Conservation (phyloP, 495 filamentous ascomycete genomes). For the Letharia columbiana region DNA sequence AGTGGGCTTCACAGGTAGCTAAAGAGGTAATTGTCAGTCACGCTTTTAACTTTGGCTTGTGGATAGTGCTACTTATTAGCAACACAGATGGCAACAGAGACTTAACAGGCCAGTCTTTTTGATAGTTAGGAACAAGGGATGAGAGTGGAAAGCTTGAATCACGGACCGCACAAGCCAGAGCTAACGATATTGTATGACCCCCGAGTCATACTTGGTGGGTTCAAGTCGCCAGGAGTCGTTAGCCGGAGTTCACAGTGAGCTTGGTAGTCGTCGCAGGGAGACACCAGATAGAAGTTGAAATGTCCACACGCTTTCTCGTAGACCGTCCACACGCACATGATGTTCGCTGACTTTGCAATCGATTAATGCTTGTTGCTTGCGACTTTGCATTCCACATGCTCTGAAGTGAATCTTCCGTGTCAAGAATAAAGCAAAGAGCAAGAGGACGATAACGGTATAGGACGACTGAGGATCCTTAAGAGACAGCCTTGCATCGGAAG, state of each 20-base stretch:
- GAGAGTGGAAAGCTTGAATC: not conserved
- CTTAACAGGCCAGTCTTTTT: not conserved
- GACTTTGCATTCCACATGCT: no score
- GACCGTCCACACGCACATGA: not conserved
- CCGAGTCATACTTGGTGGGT: not conserved
- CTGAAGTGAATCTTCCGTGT: not conserved
- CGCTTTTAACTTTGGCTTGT: not conserved
- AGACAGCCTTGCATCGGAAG: not conserved
- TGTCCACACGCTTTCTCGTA: not conserved
- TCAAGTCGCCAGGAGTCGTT: not conserved
- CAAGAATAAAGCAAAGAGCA: not conserved
- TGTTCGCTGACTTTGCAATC: not conserved
- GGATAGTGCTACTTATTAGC: not conserved
- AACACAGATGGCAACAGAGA: not conserved
- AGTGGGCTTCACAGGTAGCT: not conserved
- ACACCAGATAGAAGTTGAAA: not conserved
- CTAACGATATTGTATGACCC: no score
- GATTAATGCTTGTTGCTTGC: not conserved
- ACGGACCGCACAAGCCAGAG: not conserved
- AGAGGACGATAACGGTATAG: not conserved
- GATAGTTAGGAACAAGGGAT: not conserved
- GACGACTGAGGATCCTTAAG: not conserved
- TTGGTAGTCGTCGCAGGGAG: not conserved
- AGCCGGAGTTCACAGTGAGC: not conserved
- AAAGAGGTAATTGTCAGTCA: not conserved